Evolutionary conservation across 2,329 filamentous ascomycete genomes (phyloP).

Genomic region (Aspergillus novoparasiticus): DNA sequence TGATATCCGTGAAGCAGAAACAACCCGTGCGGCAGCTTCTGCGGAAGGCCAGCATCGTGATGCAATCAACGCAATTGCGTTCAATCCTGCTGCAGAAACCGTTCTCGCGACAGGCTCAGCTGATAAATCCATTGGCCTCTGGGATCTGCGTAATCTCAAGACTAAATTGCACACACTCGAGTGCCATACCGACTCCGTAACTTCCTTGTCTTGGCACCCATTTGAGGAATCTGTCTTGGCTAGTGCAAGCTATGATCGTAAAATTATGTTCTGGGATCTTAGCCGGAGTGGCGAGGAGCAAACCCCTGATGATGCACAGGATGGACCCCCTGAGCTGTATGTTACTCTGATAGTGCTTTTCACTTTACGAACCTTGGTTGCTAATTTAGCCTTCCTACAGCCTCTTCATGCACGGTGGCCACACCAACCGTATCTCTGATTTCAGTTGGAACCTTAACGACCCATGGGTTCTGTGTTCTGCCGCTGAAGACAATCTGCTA

Average conservation of each 20-base stretch:
- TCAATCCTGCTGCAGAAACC: constrained; percentile 89
- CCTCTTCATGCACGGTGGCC: constrained; percentile 97
- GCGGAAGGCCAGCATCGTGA: constrained; percentile 78
- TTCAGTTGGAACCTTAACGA: constrained; percentile 98
- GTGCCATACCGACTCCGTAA: constrained; percentile 86
- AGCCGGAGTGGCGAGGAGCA: constrained; percentile 92
- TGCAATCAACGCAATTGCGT: constrained; percentile 93
- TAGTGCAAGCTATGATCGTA: constrained; percentile 87
- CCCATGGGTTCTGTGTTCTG: constrained; percentile 93
- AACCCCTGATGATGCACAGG: constrained; percentile 89
- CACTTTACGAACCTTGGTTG: not conserved
- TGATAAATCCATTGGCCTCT: constrained; percentile 92
- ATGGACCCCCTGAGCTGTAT: constrained; percentile 91
- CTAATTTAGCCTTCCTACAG: constrained; percentile 46
- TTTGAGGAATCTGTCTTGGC: constrained; percentile 85
- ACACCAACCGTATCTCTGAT: constrained; percentile 94
- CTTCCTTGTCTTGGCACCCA: constrained; percentile 92
- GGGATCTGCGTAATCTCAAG: constrained; percentile 91
- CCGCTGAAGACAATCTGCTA: constrained; percentile 93
- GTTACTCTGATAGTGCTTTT: constrained; percentile 39
- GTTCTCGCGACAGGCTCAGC: constrained; percentile 90
- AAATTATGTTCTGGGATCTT: constrained; percentile 96
- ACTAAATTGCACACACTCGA: constrained; percentile 88
- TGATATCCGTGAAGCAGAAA: constrained; percentile 73
- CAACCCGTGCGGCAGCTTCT: constrained; percentile 67